phyloP scores from a whole-genome alignment of 2,329 filamentous ascomycete species.

The Pseudovirgaria hyperparasitica region DNA sequence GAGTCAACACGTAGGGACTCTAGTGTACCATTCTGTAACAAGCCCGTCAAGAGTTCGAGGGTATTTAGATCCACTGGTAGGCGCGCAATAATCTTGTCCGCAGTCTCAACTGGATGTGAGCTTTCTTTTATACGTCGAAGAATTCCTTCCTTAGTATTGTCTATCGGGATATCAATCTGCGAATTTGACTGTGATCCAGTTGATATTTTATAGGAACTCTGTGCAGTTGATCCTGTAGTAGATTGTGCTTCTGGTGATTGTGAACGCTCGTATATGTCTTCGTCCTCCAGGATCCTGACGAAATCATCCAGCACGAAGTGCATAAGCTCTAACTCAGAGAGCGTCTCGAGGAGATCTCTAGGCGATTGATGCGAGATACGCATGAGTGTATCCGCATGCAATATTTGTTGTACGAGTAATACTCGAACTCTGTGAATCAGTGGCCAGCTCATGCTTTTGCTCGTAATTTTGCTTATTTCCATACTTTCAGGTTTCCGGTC shows the following conservation, averaged over 20 bases:
- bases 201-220: too few species aligned
- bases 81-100: constrained; percentile 17
- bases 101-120: constrained; percentile 10
- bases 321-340: constrained; percentile 6
- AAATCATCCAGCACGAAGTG: constrained; percentile 17
- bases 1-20: constrained; percentile 14
- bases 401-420: too few species aligned
- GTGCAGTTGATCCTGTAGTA: too few species aligned
- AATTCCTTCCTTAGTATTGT: constrained; percentile 10
- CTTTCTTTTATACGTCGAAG: constrained; percentile 11
- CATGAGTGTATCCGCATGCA: too few species aligned
- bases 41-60: constrained; percentile 25
- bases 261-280: constrained; percentile 20
- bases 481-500: constrained; percentile 1
- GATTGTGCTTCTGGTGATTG: constrained; percentile 6
- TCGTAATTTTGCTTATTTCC: too few species aligned
- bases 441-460: too few species aligned
- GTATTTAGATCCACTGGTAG: constrained; percentile 23
- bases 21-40: constrained; percentile 17
- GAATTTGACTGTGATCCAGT: neutral
- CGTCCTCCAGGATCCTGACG: constrained; percentile 23
- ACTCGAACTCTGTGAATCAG: too few species aligned
- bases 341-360: constrained; percentile 7
- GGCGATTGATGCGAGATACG: constrained; percentile 9
- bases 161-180: neutral